Percentiles rank a stretch among this genome's conserved stretches.
These are phyloP conservation scores for Pyrus hybrid DNA, from an alignment of 331 rosid genomes.

Conservation along the genomic window DNA sequence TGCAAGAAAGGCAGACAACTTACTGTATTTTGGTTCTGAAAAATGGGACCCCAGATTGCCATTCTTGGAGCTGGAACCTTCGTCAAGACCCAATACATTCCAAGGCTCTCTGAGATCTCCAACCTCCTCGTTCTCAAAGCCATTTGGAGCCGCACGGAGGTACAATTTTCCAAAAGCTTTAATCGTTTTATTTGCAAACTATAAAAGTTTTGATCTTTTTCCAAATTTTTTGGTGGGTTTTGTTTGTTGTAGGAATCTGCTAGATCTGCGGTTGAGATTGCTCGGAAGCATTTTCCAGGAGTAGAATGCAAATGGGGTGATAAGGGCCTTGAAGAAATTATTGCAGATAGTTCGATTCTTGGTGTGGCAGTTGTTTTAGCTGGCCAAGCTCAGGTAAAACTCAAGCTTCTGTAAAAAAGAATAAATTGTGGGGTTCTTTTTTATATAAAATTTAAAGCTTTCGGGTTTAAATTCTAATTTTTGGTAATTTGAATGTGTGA, in stretches of 20 bases:
- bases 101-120: conserved; percentile 78
- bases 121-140: conserved; percentile 54
- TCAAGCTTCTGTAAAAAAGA: not conserved
- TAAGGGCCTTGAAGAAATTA: conserved; percentile 58
- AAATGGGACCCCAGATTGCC: conserved; percentile 51
- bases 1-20: not conserved
- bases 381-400: conserved; percentile 74
- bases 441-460: not conserved
- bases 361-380: conserved; percentile 94
- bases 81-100: conserved; percentile 76
- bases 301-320: conserved; percentile 76
- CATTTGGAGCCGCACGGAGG: conserved; percentile 95
- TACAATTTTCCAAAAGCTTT: not conserved
- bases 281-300: conserved; percentile 39
- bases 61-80: conserved; percentile 88
- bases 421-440: not conserved
- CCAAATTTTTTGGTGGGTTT: not conserved
- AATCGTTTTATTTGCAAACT: too few species aligned
- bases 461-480: not conserved
- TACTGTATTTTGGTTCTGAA: not conserved
- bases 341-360: conserved; percentile 46
- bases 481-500: not conserved
- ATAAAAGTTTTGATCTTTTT: not conserved
- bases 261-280: conserved; percentile 51
- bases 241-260: conserved; percentile 55